Percentiles rank a stretch among this genome's conserved stretches.
Conservation (phyloP, 169 alveolate genomes). For the Eimeria tenella region DNA sequence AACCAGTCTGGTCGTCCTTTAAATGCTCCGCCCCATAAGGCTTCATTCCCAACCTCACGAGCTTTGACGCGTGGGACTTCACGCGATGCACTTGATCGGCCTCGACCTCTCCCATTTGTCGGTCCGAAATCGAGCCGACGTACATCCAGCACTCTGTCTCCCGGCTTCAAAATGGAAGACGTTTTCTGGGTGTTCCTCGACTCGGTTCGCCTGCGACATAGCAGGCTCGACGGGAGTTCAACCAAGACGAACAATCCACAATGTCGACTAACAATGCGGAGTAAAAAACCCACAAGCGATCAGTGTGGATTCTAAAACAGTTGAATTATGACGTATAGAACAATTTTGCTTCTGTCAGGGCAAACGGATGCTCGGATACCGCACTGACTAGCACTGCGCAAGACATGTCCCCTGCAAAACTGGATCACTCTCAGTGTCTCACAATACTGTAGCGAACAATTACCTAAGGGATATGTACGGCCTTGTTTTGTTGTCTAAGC, state of each 20-base stretch:
- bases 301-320: no score
- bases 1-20: conserved; percentile 12
- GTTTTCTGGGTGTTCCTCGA: not conserved
- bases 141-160: conserved; percentile 29
- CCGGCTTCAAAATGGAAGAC: not conserved
- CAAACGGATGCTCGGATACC: no score
- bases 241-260: no score
- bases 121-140: conserved; percentile 45
- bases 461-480: not conserved
- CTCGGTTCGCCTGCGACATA: not conserved
- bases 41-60: not conserved
- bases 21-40: conserved; percentile 50
- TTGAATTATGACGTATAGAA: no score
- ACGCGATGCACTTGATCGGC: not conserved
- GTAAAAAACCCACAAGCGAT: no score
- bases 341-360: no score
- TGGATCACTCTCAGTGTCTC: no score
- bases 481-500: not conserved
- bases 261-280: no score
- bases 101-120: not conserved
- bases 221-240: no score
- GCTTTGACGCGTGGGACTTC: conserved; percentile 2
- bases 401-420: no score
- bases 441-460: no score
- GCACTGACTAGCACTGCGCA: no score